Evolutionary conservation across 352 stramenopile species (phyloP).

Genomic region (Phytophthora multivora): DNA sequence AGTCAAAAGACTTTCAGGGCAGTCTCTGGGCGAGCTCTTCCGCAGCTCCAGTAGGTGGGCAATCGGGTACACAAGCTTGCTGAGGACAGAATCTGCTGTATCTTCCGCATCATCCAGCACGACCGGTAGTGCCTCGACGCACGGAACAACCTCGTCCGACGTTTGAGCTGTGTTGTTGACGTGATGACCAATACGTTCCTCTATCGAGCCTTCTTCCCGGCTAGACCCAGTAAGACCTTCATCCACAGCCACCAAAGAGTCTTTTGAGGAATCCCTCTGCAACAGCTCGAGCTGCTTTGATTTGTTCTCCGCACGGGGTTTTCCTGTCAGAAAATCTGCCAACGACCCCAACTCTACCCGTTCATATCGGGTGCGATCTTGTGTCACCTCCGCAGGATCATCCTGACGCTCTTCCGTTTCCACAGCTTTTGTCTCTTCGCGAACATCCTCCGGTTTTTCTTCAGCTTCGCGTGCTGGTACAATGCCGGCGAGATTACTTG

Average conservation of each 20-base stretch:
- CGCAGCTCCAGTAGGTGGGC: constrained; percentile 26
- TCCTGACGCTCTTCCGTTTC: neutral
- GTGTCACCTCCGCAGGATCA: neutral
- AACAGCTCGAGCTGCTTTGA: constrained; percentile 4
- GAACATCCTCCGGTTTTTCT: neutral
- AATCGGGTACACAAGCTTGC: constrained; percentile 31
- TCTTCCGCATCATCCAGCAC: constrained; percentile 8
- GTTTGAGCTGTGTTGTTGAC: neutral
- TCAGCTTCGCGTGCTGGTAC: neutral
- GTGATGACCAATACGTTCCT: neutral
- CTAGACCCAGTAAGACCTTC: neutral
- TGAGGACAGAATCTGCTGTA: neutral
- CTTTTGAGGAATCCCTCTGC: neutral
- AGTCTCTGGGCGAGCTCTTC: constrained; percentile 22
- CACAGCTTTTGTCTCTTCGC: neutral
- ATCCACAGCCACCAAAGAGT: neutral
- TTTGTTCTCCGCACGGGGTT: neutral
- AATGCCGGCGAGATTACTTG: neutral
- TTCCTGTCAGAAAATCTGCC: constrained; percentile 32
- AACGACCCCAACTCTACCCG: constrained; percentile 41
- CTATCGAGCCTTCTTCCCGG: neutral
- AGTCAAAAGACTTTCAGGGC: constrained; percentile 21
- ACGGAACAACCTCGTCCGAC: constrained; percentile 1
- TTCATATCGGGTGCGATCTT: constrained; percentile 25
- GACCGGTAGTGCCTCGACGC: constrained; percentile 4